phyloP scores from a whole-genome alignment of 179 eudicot species.

The Camellia oleifera region DNA sequence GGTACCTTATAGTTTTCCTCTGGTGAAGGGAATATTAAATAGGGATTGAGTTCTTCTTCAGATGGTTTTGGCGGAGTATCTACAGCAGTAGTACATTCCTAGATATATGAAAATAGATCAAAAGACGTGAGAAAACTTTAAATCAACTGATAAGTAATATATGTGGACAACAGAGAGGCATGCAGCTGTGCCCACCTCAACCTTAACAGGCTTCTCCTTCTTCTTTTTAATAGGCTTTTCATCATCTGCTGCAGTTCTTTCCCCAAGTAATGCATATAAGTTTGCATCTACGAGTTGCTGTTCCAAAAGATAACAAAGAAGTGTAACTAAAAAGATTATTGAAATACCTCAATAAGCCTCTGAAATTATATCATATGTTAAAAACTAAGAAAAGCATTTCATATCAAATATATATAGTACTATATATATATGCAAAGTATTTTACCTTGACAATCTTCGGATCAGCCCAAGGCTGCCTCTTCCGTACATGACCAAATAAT shows the following conservation, averaged over 20 bases:
- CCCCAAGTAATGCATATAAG: slow-evolving; percentile 66
- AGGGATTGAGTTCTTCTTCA: slow-evolving; percentile 93
- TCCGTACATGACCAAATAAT: slow-evolving; percentile 73
- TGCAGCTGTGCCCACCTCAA: slow-evolving; percentile 46
- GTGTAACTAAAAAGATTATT: background rate
- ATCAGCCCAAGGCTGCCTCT: slow-evolving; percentile 96
- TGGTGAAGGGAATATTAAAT: slow-evolving; percentile 82
- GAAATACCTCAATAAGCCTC: background rate
- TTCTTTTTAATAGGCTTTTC: slow-evolving; percentile 87
- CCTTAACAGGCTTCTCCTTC: slow-evolving; percentile 89
- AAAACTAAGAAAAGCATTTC: background rate
- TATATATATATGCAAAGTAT: background rate
- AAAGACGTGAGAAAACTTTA: background rate
- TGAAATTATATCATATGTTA: background rate
- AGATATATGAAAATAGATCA: slow-evolving; percentile 14
- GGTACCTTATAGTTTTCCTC: slow-evolving; percentile 77
- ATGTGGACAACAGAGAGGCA: slow-evolving; percentile 8
- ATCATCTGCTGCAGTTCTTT: slow-evolving; percentile 89
- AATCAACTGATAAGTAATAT: background rate
- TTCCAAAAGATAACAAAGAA: slow-evolving; percentile 17
- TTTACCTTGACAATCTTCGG: slow-evolving; percentile 86
- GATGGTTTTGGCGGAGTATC: slow-evolving; percentile 49
- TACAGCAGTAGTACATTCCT: slow-evolving; percentile 48
- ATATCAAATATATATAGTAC: background rate
- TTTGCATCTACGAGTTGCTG: slow-evolving; percentile 78